Base-by-base conservation (phyloP, 257 asterid genomes). In the Fraxinus americana region DNA sequence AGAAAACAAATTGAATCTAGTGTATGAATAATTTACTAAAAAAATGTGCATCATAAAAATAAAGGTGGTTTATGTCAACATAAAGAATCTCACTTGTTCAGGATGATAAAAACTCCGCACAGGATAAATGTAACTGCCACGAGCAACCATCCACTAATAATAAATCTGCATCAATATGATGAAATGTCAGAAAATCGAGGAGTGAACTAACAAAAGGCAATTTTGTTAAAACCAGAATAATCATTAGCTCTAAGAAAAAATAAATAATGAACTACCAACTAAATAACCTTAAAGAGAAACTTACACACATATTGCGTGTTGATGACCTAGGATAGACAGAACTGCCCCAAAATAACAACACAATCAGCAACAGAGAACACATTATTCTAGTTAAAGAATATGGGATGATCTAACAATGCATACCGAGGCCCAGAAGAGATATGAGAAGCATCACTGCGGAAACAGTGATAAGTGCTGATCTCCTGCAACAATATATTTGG, bases 131-230 rank as follows among this genome's bases (percentile, higher is more conserved):
- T 96, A 38, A 92, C 84, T 27, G 90, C 96, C 36, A 96, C 97
- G 23, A 96, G 96, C 67, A 96, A 77, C 99, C 98, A 96, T 85
- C 99, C 99, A 29, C 96, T 91, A 59, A 92, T 79, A 19, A 93
- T 89, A 85, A 93, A 96, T 89, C 99, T 96, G 95, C 89, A 86
- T 32, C 38, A 43, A 76, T 19, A 41, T 17, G 72, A 75, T 25
- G 48, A 50, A 32, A 50, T 4, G 41, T 84, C 48, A 78, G 78
- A 76, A 78, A 75, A 80, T 63, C 23, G 32, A 71, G 21, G 38
- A 67, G 43, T 5, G 52, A 19, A 34, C 10, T 25, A 71, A 23
- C 9, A 7, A 11, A 71, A 17, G 11, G 21, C 23, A 45, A 39
- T 45, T 72, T 27, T 43, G 38, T 14, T 27, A 38, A 57, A 65